These are phyloP conservation scores for Clonostachys solani DNA, from an alignment of 2,329 filamentous ascomycete species.

Conservation along the genomic window DNA sequence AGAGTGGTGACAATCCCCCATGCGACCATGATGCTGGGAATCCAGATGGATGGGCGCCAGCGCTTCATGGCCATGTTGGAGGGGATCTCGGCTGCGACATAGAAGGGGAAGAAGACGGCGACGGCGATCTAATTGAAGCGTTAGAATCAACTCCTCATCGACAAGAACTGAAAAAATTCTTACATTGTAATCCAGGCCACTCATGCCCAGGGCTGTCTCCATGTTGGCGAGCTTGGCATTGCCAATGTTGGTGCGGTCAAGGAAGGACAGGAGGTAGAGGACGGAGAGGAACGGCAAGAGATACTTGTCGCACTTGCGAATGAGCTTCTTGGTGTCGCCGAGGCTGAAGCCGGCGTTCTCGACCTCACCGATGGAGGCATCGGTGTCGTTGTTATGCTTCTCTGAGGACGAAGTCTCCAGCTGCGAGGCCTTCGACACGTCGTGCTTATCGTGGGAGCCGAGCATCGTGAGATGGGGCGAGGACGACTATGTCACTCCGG, in stretches of 20 bases:
- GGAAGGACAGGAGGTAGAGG: slow-evolving; percentile 53
- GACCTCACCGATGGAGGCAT: background rate
- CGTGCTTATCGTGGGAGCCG: too few relatives aligned
- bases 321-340: slow-evolving; percentile 36
- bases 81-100: slow-evolving; percentile 49
- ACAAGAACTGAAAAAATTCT: background rate
- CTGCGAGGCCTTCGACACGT: too few relatives aligned
- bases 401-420: slow-evolving; percentile 1
- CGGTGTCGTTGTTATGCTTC: background rate
- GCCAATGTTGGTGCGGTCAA: slow-evolving; percentile 36
- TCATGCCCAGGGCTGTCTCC: slow-evolving; percentile 19
- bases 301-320: slow-evolving; percentile 48
- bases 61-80: slow-evolving; percentile 53
- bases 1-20: slow-evolving; percentile 43
- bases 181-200: slow-evolving; percentile 26
- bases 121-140: slow-evolving; percentile 27
- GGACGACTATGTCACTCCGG: too few relatives aligned
- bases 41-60: slow-evolving; percentile 45
- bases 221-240: slow-evolving; percentile 58
- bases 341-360: slow-evolving; percentile 1
- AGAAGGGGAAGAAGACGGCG: slow-evolving; percentile 48
- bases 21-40: slow-evolving; percentile 47
- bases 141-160: background rate
- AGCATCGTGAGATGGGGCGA: too few relatives aligned
- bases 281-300: slow-evolving; percentile 57